A percentile compares a stretch with the other conserved stretches of the same genome.
Evolutionary conservation across 176 grass and related monocot species (phyloP).

Genomic region (Leersia perrieri): DNA sequence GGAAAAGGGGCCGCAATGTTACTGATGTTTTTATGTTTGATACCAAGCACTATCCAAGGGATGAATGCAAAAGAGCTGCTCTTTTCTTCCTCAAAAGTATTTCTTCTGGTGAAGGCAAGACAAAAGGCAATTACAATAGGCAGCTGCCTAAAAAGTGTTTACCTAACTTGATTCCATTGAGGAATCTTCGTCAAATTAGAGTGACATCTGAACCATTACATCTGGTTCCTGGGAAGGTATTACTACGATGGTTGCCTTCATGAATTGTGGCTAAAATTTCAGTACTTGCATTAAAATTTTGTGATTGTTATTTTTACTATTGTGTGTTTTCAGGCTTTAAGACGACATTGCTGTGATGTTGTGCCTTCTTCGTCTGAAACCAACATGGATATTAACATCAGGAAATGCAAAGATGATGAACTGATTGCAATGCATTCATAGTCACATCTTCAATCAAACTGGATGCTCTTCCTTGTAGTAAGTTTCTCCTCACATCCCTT

Average conservation of each 20-base stretch:
- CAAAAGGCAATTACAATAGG: slow-evolving; percentile 60
- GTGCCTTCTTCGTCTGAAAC: slow-evolving; percentile 57
- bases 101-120: slow-evolving; percentile 38
- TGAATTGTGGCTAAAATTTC: not conserved
- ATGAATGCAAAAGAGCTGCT: slow-evolving; percentile 65
- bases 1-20: slow-evolving; percentile 59
- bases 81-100: slow-evolving; percentile 70
- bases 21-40: slow-evolving; percentile 69
- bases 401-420: slow-evolving; percentile 88
- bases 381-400: slow-evolving; percentile 64
- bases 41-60: slow-evolving; percentile 53
- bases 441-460: slow-evolving; percentile 12
- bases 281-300: not conserved
- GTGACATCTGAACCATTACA: slow-evolving; percentile 49
- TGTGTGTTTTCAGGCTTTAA: slow-evolving; percentile 55
- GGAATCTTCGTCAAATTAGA: slow-evolving; percentile 45
- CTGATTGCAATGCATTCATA: slow-evolving; percentile 74
- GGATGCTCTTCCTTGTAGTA: slow-evolving; percentile 6
- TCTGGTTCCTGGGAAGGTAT: slow-evolving; percentile 65
- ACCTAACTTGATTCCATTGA: slow-evolving; percentile 32
- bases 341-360: slow-evolving; percentile 85
- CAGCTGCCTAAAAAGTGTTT: slow-evolving; percentile 47
- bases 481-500: not conserved
- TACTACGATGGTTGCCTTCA: not conserved
- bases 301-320: not conserved